These are phyloP conservation scores for Vigna reflexopilosa DNA, from an alignment of 306 rosid genomes.

Conservation along the genomic window DNA sequence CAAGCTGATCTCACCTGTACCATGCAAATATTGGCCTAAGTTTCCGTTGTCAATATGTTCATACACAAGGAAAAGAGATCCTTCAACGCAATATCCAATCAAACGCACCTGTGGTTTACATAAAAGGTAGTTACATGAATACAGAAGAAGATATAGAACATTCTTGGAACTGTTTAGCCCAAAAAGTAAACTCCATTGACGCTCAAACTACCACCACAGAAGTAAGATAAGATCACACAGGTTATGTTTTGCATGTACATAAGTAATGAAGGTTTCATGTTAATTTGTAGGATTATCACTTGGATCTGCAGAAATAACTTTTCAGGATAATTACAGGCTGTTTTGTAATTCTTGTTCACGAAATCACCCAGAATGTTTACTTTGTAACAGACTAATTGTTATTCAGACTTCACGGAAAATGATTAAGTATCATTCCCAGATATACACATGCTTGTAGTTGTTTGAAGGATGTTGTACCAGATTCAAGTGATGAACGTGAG, in stretches of 20 bases:
- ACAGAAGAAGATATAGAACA: not conserved
- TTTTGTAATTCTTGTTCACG: not conserved
- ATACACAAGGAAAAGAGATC: conserved; percentile 82
- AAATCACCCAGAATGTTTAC: not conserved
- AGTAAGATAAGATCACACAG: not conserved
- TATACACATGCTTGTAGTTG: not conserved
- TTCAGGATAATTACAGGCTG: not conserved
- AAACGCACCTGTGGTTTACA: conserved; percentile 73
- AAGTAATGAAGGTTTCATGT: not conserved
- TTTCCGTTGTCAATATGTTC: conserved; percentile 64
- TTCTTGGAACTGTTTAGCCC: not conserved
- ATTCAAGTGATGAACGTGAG: conserved; percentile 94
- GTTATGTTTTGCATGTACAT: not conserved
- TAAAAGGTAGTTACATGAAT: not conserved
- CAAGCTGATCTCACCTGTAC: conserved; percentile 61
- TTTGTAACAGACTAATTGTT: not conserved
- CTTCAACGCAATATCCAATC: conserved; percentile 89
- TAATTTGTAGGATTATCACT: not conserved
- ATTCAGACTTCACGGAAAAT: not conserved
- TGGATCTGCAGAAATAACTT: not conserved
- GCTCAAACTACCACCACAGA: not conserved
- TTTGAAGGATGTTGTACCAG: conserved; percentile 62
- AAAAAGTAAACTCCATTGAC: not conserved
- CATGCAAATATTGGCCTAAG: conserved; percentile 81
- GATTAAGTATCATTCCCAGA: not conserved